Base-by-base conservation (phyloP, 805 yeast genomes). In the Clavispora asparagi region DNA sequence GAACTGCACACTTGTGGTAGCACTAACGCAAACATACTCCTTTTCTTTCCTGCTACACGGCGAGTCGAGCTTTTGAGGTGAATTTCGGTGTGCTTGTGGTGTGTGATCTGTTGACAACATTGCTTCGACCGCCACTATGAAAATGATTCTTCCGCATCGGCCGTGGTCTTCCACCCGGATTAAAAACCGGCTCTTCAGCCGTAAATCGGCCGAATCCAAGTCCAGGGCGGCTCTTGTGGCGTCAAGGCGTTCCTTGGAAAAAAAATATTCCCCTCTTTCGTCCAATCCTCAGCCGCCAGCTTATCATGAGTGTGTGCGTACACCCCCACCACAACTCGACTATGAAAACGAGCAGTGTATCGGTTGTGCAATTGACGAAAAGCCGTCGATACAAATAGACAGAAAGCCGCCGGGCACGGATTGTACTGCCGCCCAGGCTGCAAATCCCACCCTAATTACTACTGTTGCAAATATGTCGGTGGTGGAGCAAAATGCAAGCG, bases 221-320 rank as follows among this genome's bases (percentile, higher is more conserved):
- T 2, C 35, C 14, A 11, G 3, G n/a, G 19, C 19, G 7, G 13
- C 30, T 23, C 12, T 6, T 27, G 29, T 27, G 29, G 16, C 25
- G 8, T 26, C 41, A 5, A 39, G 41, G 8, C 36, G 19, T 14
- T 26, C 31, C 3, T 4, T 14, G 17, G 25, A 28, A 9, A 28
- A 39, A n/a, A n/a, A 4, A 14, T 11, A 12, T 29, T 29, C 11
- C n/a, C 36, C 23, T 32, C 2, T 6, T 14, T 3, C 37, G 1
- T 10, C 26, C 16, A 29, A 13, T 27, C 9, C 25, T 6, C 40
- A 17, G 27, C 54, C 54, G 9, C 54, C 54, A 13, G 36, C 52
- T 7, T 51, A 51, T 40, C 38, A 46, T 25, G 54, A 51, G 44
- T 51, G 54, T 23, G 41, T 51, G 2, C 23, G 7, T 7, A 35